Base-by-base conservation (phyloP, 768 basidiomycete species). In the Amanita inopinata region DNA sequence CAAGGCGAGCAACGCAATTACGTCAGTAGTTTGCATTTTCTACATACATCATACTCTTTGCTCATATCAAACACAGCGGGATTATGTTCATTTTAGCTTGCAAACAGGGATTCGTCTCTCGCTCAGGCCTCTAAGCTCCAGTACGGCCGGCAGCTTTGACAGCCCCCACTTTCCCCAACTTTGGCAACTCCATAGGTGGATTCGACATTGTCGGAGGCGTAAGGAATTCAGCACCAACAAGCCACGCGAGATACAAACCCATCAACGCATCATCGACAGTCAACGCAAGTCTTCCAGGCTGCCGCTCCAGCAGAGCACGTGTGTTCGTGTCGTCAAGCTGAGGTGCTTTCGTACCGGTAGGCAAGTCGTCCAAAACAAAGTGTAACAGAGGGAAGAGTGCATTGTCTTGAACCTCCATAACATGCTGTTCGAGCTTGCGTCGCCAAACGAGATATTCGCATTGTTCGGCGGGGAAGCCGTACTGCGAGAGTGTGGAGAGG, bases 331-430 rank as follows among this genome's bases (percentile, higher is more conserved):
- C 89, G 56, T 94, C 87, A 37, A 98, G 66, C 49, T 86, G 83
- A 2, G 96, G 88, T 0, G 91, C 79, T 61, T 93, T 96, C 18
- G 94, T 98, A 55, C 86, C 90, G 18, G 93, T 96, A 3, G 96
- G 96, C 14, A 99, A 70, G 61, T 99, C 96, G 57, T 97, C 96
- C 22, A 99, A 67, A 18, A 98, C 96, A 52, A 97, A 97, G 62
- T 99, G 94, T 12, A 99, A 74, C 7, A 99, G 67, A 2, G 96
- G 96, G 76, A 93, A 98, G 33, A 99, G 71, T 1, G 96, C 96
- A 50, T 99, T 98, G 60, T 98, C 94, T 58, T 93, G 88, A 5
- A 74, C 78, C 43, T 90, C 85, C 70, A 96, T 82, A 34, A 94
- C 94, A 58, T 98, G 94, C 52, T 84, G 85, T 60, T 99, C 96